Evolutionary conservation across 768 basidiomycete genomes (phyloP).

Genomic region (Kwoniella sp.): DNA sequence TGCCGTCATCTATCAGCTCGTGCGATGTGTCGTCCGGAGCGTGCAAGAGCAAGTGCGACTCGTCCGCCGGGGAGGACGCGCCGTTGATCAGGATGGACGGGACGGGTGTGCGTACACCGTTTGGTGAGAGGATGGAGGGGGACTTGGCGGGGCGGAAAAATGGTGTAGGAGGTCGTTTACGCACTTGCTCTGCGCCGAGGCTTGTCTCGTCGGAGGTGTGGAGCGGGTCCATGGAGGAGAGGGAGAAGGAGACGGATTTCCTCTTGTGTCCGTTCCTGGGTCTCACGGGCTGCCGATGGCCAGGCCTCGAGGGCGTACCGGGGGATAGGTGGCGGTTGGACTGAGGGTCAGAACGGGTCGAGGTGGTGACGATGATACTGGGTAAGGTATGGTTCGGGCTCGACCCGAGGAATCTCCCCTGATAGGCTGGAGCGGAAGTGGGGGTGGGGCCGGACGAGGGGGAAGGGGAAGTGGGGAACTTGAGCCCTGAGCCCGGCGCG

Average conservation of each 20-base stretch:
- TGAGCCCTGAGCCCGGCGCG: not conserved
- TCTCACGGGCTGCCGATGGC: not conserved
- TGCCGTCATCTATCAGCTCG: not conserved
- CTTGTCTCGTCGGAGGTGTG: not conserved
- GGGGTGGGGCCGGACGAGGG: not conserved
- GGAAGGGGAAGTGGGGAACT: not conserved
- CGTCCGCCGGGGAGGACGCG: not conserved
- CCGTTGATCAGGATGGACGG: not conserved
- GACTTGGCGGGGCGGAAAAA: slow-evolving; percentile 1
- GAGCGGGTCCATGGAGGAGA: slow-evolving; percentile 18
- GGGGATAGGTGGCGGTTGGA: not conserved
- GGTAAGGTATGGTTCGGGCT: too few species aligned
- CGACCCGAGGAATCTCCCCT: not conserved
- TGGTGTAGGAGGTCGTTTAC: slow-evolving; percentile 19
- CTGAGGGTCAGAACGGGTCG: not conserved
- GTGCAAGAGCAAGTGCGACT: not conserved
- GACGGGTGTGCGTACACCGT: not conserved
- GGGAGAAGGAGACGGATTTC: slow-evolving; percentile 23
- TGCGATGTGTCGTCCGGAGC: not conserved
- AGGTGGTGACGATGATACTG: slow-evolving; percentile 1
- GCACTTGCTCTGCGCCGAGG: not conserved
- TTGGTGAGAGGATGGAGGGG: not conserved
- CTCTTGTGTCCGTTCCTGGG: slow-evolving; percentile 3
- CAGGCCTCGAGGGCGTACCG: not conserved
- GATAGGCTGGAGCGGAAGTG: not conserved